Evolutionary conservation across 2,329 filamentous ascomycete species (phyloP).

Genomic region (Pseudogymnoascus destructans): DNA sequence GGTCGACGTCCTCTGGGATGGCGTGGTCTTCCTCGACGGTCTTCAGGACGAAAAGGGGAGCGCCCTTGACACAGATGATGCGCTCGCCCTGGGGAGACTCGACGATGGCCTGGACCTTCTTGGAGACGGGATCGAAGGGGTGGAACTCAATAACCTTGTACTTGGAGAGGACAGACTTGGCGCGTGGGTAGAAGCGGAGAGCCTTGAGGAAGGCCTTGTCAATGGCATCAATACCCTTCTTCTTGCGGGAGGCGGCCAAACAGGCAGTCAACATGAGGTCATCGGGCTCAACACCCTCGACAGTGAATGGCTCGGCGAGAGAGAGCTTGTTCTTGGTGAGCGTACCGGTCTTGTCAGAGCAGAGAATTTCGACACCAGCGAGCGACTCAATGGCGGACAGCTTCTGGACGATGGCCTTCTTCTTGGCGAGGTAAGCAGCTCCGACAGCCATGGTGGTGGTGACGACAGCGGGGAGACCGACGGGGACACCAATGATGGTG

Average conservation of each 20-base stretch:
- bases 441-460: slow-evolving; percentile 93
- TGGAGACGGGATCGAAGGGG: slow-evolving; percentile 85
- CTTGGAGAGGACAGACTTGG: slow-evolving; percentile 67
- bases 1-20: slow-evolving; percentile 62
- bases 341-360: slow-evolving; percentile 89
- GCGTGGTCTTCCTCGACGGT: slow-evolving; percentile 77
- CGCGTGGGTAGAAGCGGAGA: slow-evolving; percentile 67
- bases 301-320: slow-evolving; percentile 70
- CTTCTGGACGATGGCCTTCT: slow-evolving; percentile 88
- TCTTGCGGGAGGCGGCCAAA: slow-evolving; percentile 80
- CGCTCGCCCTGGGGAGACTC: slow-evolving; percentile 71
- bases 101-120: slow-evolving; percentile 78
- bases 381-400: slow-evolving; percentile 84
- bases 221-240: slow-evolving; percentile 90
- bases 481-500: slow-evolving; percentile 82
- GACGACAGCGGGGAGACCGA: slow-evolving; percentile 85
- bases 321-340: slow-evolving; percentile 91
- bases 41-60: slow-evolving; percentile 75
- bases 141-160: slow-evolving; percentile 77
- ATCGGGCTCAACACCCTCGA: slow-evolving; percentile 68
- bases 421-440: slow-evolving; percentile 81
- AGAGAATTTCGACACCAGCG: slow-evolving; percentile 85
- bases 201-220: slow-evolving; percentile 91
- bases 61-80: slow-evolving; percentile 84
- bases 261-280: slow-evolving; percentile 89